Evolutionary conservation across 179 eudicot species (phyloP).

Genomic region (Beta macrorhiza): DNA sequence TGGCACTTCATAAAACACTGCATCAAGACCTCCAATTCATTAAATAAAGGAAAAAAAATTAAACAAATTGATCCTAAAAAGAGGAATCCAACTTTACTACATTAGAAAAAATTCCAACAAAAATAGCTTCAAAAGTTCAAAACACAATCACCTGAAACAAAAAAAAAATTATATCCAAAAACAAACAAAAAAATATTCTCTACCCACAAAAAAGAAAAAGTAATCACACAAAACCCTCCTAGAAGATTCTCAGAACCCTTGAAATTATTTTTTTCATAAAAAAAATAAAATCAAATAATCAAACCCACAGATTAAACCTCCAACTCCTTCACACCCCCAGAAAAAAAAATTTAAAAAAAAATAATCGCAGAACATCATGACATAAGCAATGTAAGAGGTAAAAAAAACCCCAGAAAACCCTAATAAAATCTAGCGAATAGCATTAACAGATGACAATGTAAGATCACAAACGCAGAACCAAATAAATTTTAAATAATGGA

Average conservation of each 20-base stretch:
- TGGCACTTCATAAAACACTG: not conserved
- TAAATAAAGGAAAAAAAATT: not conserved
- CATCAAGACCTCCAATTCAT: not conserved
- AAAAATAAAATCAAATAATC: not conserved
- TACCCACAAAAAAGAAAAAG: not conserved
- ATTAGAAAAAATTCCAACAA: not conserved
- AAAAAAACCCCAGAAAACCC: not conserved
- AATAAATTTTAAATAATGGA: not conserved
- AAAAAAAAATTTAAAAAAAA: no score
- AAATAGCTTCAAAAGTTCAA: no score
- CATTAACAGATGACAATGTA: not conserved
- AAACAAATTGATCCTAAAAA: not conserved
- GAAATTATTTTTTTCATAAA: not conserved
- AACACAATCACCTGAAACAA: not conserved
- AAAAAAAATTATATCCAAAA: not conserved
- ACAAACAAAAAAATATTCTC: not conserved
- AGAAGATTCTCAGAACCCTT: slow-evolving; percentile 1
- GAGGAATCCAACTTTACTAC: not conserved
- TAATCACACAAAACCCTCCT: not conserved
- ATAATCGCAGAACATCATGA: no score
- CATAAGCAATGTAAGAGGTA: no score
- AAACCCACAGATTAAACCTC: not conserved
- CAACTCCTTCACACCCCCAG: not conserved
- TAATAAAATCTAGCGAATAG: not conserved
- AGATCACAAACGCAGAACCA: not conserved